Evolutionary conservation across 164 flowering plant genomes (phyloP), one percentile per base, ranked within the genome.

Genomic region (Magnolia kwangsiensis): DNA sequence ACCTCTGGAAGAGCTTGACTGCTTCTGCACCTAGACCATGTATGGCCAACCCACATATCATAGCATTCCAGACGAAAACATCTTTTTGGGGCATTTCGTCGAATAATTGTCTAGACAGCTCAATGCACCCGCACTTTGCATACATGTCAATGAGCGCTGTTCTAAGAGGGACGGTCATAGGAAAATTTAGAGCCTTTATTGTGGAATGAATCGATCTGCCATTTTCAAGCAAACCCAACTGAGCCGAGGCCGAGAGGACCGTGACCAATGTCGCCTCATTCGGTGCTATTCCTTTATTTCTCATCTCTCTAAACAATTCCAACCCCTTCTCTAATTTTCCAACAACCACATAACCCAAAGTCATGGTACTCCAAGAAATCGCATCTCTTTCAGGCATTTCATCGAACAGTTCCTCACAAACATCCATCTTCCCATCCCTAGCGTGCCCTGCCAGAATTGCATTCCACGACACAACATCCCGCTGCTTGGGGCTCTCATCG

Each of bases 51-150:
- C 89, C 89, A 71, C 81, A 83, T 13, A 88, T 88, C 90, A 88
- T 88, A 45, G 82, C 85, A 78, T 88, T 88, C 89, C 89, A 86
- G 0, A 89, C 70, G 73, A 81, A 80, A 9, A 80, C 74, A 78
- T 86, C 86, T 75, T 71, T 80, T 8, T 19, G 59, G 8, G 84
- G 80, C 85, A 88, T 79, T 11, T 66, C 78, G 8, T 79, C 23
- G 66, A 88, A 88, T 78, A 88, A 69, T 21, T 72, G 10, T 63
- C 72, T 83, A 45, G 90, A 74, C 71, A 65, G 70, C 19, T 86
- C 86, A 61, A 94, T 77, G 72, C 84, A 85, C 8, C 98, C 98
- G 74, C 97, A 92, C 75, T 94, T 94, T 1, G 96, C 89, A 72
- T 92, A 92, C 79, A 94, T 78, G 76, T 94, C 92, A 21, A 94